Base-by-base conservation (phyloP, 441 rosid genomes). In the Mallotus repandus region DNA sequence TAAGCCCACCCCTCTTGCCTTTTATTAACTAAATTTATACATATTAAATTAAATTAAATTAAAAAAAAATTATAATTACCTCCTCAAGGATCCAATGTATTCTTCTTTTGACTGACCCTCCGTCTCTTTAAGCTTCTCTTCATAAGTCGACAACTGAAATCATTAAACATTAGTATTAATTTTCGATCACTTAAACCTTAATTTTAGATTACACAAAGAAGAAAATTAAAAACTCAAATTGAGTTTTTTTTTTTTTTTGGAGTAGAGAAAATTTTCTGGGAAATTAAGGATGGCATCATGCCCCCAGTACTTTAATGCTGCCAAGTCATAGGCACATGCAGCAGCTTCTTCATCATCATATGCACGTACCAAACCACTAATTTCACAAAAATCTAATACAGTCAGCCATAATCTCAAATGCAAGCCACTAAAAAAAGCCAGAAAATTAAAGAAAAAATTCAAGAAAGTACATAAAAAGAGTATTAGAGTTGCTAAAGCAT, bases 301-400 rank as follows among this genome's bases (percentile, higher is more conserved):
- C 78, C 98, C 97, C 98, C 98, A 93, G 59, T 91, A 93, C 81
- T 91, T 93, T 77, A 93, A 79, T 81, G 98, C 98, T 13, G 98
- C 97, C 84, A 93, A 82, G 87, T 93, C 98, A 77, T 91, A 91
- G 22, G 97, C 92, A 84, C 82, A 97, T 80, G 97, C 97, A 0
- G 96, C 98, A 22, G 94, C 90, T 79, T 78, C 94, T 80, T 93
- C 97, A 52, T 91, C 85, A 65, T 91, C 91, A 70, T 93, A 91
- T 41, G 98, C 98, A n/a, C 98, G 97, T 93, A 65, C 41, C 12
- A 32, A 32, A 66, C 16, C 74, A 25, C 63, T 68, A 71, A 18
- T 5, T 41, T n/a, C 15, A 9, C 12, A 50, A 22, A 43, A 25
- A 43, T 46, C 60, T 32, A 41, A 41, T 41, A 15, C 10, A 38